Conservation (phyloP, 768 basidiomycete genomes). For the Russula sp. region DNA sequence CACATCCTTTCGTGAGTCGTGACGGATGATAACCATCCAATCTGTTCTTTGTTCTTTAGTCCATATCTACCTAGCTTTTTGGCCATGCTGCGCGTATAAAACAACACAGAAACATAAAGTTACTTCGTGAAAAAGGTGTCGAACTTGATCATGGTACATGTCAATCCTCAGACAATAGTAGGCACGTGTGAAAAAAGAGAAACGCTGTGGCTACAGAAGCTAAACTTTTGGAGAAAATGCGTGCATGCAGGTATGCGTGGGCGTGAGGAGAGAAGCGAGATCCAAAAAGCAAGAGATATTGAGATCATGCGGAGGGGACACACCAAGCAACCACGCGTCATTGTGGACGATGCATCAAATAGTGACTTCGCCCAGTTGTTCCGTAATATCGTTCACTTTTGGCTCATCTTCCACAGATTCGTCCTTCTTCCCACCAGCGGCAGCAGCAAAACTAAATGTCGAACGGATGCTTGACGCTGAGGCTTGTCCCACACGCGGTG, state of each 20-base stretch:
- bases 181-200: neutral
- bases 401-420: conserved; percentile 20
- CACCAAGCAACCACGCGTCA: conserved; percentile 8
- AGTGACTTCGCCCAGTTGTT: conserved; percentile 33
- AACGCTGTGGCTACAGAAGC: conserved; percentile 8
- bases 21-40: too few relatives aligned
- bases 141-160: conserved; percentile 12
- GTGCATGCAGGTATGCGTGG: conserved; percentile 20
- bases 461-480: conserved; percentile 53
- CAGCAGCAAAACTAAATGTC: conserved; percentile 75
- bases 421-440: conserved; percentile 47
- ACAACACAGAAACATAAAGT: conserved; percentile 16
- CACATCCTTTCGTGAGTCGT: too few relatives aligned
- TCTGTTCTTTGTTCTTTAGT: neutral
- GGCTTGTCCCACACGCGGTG: conserved; percentile 8
- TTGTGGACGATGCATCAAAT: conserved; percentile 23
- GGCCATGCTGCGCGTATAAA: neutral
- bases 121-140: conserved; percentile 12
- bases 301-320: conserved; percentile 12
- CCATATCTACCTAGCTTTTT: neutral
- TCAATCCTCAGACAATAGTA: conserved; percentile 11
- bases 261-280: conserved; percentile 16
- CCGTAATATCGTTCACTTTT: conserved; percentile 23
- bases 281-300: conserved; percentile 17
- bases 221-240: conserved; percentile 12